These are phyloP conservation scores for Aspergillus arachidicola DNA, from an alignment of 2,329 filamentous ascomycete genomes.

Conservation along the genomic window DNA sequence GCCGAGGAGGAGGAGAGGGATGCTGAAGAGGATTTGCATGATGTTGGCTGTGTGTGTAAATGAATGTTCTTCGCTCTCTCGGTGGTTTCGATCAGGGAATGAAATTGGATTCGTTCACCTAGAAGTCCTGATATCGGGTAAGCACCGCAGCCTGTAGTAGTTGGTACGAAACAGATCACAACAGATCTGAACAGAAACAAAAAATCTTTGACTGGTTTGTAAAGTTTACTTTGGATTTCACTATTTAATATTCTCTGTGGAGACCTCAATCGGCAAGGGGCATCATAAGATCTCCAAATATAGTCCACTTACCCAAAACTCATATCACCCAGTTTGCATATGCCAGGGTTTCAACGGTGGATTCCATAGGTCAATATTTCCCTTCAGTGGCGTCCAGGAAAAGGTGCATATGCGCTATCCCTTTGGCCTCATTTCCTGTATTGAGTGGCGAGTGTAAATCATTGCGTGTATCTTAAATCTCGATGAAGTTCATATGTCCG, in stretches of 20 bases:
- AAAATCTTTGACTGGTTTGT: background rate
- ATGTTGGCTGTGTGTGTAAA: background rate
- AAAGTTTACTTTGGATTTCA: background rate
- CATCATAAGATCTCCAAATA: background rate
- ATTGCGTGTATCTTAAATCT: background rate
- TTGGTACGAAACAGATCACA: background rate
- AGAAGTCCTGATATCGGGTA: background rate
- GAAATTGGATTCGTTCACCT: background rate
- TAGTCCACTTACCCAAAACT: background rate
- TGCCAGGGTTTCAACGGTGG: background rate
- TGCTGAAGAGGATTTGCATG: background rate
- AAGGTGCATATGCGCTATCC: background rate
- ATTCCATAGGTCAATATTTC: background rate
- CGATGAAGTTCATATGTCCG: background rate
- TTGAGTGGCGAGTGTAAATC: background rate
- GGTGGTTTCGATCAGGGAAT: background rate
- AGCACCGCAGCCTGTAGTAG: background rate
- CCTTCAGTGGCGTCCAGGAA: background rate
- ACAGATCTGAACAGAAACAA: background rate
- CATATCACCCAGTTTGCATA: background rate
- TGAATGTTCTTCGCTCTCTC: background rate
- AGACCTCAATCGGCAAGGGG: background rate
- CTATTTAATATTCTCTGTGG: constrained; percentile 1
- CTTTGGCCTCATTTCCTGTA: background rate
- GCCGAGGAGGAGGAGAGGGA: background rate